Percentiles rank a stretch among this genome's conserved stretches.
Evolutionary conservation across 495 filamentous ascomycete species (phyloP).

Genomic region (Neurospora sp.): DNA sequence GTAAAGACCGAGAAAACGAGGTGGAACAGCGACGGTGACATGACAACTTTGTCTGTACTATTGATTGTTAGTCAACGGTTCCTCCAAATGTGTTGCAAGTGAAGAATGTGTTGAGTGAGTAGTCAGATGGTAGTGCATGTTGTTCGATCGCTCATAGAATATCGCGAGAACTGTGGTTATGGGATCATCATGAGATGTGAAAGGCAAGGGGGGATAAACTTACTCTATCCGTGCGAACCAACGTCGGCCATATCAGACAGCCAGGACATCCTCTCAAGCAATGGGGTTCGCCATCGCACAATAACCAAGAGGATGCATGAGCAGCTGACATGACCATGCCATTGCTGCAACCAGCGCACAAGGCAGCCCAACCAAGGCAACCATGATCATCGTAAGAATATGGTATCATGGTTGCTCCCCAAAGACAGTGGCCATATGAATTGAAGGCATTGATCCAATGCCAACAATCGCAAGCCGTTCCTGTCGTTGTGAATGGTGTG

Average conservation of each 20-base stretch:
- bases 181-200: constrained; percentile 44
- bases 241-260: not conserved
- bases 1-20: not conserved
- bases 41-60: constrained; percentile 1
- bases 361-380: not conserved
- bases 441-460: not conserved
- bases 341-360: not conserved
- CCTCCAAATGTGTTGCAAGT: constrained; percentile 9
- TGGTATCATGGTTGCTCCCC: not conserved
- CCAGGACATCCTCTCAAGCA: not conserved
- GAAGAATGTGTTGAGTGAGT: constrained; percentile 13
- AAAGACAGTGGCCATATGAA: not conserved
- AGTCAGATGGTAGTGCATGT: constrained; percentile 99
- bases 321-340: not conserved
- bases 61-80: constrained; percentile 11
- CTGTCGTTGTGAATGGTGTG: not conserved
- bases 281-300: not conserved
- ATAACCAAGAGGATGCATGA: not conserved
- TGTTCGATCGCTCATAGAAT: constrained; percentile 80
- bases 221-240: constrained; percentile 4
- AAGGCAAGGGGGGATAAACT: constrained; percentile 5
- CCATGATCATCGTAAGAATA: not conserved
- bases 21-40: not conserved
- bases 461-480: not conserved
- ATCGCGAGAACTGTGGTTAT: constrained; percentile 52